Base-by-base conservation (phyloP, 2,329 filamentous ascomycete species). In the Colletotrichum magnum region DNA sequence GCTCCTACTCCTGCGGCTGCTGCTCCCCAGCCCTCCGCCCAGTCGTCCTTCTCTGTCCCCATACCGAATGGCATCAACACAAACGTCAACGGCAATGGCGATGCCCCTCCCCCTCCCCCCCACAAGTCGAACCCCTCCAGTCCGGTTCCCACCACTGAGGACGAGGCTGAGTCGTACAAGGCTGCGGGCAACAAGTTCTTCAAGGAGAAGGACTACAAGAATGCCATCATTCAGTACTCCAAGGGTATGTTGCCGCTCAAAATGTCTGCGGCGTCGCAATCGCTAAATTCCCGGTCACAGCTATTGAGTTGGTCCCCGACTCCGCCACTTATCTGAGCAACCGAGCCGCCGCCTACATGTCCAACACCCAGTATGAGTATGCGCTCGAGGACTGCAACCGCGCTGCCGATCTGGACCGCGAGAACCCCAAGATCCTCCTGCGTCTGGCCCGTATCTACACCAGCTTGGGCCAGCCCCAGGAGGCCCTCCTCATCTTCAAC, bases 161-260 rank as follows among this genome's bases (percentile, higher is more conserved):
- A 95, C 62, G 94, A 98, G 78, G 94, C 95, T 28, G 96, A 99
- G 83, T 87, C 90, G 13, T 97, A 92, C 88, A 99, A 99, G 86
- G 89, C 93, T 75, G 90, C 93, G 2, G 96, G 96, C 68, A 99
- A 99, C 84, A 96, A 96, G 77, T 95, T 94, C 78, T 99, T 98
- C 88, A 98, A 98, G 85, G 93, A 95, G 72, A 94, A 92, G 79
- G 93, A 98, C 77, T 99, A 95, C 80, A 84, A 87, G 70, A 92
- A 93, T 78, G 95, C 96, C 26, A 95, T 98, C 79, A 89, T 93
- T 74, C 94, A 98, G 81, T 99, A 98, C 81, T 94, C 93, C 74
- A 97, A 97, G 89, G 95, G 95, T 97, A 86, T 78, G 79, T 70
- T 64, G 51, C 39, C 39, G 50, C 32, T 18, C 21, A 24, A 24